Evolutionary conservation across 2,329 filamentous ascomycete species (phyloP), one percentile per base, ranked within the genome.

Genomic region (Corniculantispora saksenae): DNA sequence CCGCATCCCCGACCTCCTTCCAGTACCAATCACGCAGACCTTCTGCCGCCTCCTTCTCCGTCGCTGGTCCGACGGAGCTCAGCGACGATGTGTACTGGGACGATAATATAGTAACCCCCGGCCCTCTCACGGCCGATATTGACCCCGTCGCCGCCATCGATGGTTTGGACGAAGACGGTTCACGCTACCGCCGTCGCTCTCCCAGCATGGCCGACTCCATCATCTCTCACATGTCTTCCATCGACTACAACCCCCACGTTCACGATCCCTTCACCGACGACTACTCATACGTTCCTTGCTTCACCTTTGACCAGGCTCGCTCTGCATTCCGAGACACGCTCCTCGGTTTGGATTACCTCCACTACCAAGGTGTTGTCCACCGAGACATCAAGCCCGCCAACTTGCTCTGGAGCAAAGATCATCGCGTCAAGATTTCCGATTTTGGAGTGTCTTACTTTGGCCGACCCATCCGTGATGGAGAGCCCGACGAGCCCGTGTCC

Each of bases 381-480:
- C 87, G 91, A 58, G 91, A 94, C 72, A 94, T 94, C 76, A 94
- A 94, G 74, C 91, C 91, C 1, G 94, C 94, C 45, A 98, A 98
- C 75, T 84, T 99, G 8, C 83, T 99, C 8, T 93, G 94, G 82
- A 96, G 93, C 59, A 89, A 82, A 71, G 90, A 93, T 68, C 89
- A 94, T 70, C 89, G 90, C 17, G 92, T 97, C 73, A 99, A 99
- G 82, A 99, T 99, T 67, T 98, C 95, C 6, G 95, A 99, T 74
- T 99, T 99, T 80, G 95, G 95, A 38, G 95, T 99, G 1, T 99
- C 95, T 1, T 99, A 98, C 77, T 92, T 99, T 68, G 95, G 95
- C 32, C 89, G 93, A 59, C 93, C 93, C 1, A 91, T 94, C 65
- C 86, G 92, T 47, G 92, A 97, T 55, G 91, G 91, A 61, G 92